Conservation (phyloP, 1,284 basidiomycete genomes). For the Polyporus tsugae region DNA sequence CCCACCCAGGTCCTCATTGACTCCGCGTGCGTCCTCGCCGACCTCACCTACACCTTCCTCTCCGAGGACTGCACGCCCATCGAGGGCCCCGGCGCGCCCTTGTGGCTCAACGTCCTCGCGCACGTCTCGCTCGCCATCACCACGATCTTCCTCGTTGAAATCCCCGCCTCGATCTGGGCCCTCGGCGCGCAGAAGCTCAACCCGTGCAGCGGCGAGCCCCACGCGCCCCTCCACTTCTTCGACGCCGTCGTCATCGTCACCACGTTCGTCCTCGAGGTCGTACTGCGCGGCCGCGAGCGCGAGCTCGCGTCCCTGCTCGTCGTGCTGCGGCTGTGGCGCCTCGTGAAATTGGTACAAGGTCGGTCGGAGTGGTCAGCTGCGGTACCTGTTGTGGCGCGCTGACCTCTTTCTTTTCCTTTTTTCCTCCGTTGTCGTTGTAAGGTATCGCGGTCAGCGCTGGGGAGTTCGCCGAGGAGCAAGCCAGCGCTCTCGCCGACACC, state of each 20-base stretch:
- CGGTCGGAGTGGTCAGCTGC: not conserved
- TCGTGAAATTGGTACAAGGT: slow-evolving; percentile 84
- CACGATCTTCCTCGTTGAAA: slow-evolving; percentile 77
- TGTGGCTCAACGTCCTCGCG: slow-evolving; percentile 69
- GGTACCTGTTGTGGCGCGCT: not conserved
- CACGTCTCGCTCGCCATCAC: slow-evolving; percentile 74
- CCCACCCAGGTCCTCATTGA: slow-evolving; percentile 66
- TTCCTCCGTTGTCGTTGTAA: slow-evolving; percentile 37
- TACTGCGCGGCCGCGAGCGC: slow-evolving; percentile 68
- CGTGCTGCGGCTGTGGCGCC: slow-evolving; percentile 78
- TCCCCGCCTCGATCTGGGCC: slow-evolving; percentile 72
- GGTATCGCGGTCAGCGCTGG: slow-evolving; percentile 79
- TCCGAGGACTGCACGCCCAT: slow-evolving; percentile 56
- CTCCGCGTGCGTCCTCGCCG: slow-evolving; percentile 69
- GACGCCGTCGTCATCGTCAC: slow-evolving; percentile 74
- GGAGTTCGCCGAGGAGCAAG: slow-evolving; percentile 66
- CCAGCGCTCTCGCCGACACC: slow-evolving; percentile 56
- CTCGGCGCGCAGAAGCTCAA: slow-evolving; percentile 66
- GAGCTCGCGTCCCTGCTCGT: slow-evolving; percentile 77
- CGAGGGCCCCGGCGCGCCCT: slow-evolving; percentile 52
- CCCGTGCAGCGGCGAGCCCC: slow-evolving; percentile 59
- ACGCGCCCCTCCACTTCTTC: slow-evolving; percentile 72
- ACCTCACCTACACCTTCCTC: slow-evolving; percentile 74
- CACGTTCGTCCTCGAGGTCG: slow-evolving; percentile 77
- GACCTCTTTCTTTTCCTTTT: not conserved